Evolutionary conservation across 2,329 filamentous ascomycete genomes (phyloP).

Genomic region (Xylariaceae sp.): DNA sequence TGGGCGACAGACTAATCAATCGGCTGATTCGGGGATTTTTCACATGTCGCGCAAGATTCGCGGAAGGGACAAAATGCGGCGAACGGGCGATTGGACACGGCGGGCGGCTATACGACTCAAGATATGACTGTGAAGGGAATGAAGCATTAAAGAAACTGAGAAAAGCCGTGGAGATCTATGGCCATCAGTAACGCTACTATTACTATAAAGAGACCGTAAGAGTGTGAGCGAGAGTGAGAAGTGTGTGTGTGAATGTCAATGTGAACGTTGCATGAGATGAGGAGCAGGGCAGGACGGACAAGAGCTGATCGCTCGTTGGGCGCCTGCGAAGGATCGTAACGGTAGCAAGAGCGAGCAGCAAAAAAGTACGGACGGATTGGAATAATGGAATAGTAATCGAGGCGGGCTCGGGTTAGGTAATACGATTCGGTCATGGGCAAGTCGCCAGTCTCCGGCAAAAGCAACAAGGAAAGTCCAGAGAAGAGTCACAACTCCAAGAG

Average conservation of each 20-base stretch:
- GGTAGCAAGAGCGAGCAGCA: background rate
- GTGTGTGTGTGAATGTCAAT: background rate
- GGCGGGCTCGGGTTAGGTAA: background rate
- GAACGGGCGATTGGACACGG: background rate
- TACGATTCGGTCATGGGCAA: background rate
- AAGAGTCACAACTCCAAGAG: too few relatives aligned
- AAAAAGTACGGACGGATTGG: too few relatives aligned
- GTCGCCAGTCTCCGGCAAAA: background rate
- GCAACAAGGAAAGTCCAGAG: background rate
- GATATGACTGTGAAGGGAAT: background rate
- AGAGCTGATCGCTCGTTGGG: background rate
- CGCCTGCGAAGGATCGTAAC: background rate
- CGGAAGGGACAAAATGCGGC: background rate
- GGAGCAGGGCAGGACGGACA: background rate
- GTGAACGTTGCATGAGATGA: background rate
- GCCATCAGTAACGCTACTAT: background rate
- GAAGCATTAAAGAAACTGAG: background rate
- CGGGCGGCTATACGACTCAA: background rate
- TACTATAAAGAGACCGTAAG: background rate
- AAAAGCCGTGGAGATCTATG: background rate
- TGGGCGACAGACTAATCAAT: background rate
- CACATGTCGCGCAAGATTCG: slow-evolving; percentile 1
- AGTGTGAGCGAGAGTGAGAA: background rate
- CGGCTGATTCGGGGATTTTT: background rate
- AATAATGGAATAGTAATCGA: background rate